Conservation (phyloP, 192 early-diverging fungal species). For the Helicostylum pulchrum region DNA sequence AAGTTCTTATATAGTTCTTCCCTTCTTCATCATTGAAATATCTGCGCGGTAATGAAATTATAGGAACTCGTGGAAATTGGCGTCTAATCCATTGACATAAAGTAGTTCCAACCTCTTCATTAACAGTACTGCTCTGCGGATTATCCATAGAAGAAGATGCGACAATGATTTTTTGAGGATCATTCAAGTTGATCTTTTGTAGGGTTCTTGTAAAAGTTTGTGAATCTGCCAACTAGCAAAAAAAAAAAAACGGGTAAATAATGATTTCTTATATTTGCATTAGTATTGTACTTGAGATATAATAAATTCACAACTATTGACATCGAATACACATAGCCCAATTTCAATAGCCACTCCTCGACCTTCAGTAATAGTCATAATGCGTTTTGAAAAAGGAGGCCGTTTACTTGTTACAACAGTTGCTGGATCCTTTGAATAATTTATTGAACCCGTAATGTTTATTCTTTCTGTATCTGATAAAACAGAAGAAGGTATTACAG, state of each 20-base stretch:
- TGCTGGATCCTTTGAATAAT: not conserved
- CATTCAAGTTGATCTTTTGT: constrained; percentile 53
- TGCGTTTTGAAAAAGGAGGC: constrained; percentile 6
- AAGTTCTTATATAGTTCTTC: constrained; percentile 30
- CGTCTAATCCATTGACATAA: constrained; percentile 8
- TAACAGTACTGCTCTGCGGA: too few species aligned
- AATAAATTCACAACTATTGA: constrained; percentile 53
- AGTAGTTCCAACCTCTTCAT: not conserved
- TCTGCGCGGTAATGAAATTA: constrained; percentile 52
- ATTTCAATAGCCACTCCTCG: constrained; percentile 55
- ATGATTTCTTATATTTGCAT: not conserved
- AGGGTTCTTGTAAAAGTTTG: constrained; percentile 60
- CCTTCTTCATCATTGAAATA: constrained; percentile 56
- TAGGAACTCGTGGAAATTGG: constrained; percentile 36
- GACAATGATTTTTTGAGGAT: constrained; percentile 54
- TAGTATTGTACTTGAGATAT: constrained; percentile 53
- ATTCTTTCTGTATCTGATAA: too few species aligned
- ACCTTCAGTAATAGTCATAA: constrained; percentile 52
- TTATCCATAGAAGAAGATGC: too few species aligned
- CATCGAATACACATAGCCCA: constrained; percentile 41
- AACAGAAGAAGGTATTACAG: too few species aligned
- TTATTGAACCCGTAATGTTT: too few species aligned
- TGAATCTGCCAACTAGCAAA: constrained; percentile 57
- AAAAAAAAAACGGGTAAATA: not conserved
- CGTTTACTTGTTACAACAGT: not conserved